Percentiles rank a stretch among this genome's conserved stretches.
These are phyloP conservation scores for Geotrichum australiense DNA, from an alignment of 1,139 yeast genomes.

Conservation along the genomic window DNA sequence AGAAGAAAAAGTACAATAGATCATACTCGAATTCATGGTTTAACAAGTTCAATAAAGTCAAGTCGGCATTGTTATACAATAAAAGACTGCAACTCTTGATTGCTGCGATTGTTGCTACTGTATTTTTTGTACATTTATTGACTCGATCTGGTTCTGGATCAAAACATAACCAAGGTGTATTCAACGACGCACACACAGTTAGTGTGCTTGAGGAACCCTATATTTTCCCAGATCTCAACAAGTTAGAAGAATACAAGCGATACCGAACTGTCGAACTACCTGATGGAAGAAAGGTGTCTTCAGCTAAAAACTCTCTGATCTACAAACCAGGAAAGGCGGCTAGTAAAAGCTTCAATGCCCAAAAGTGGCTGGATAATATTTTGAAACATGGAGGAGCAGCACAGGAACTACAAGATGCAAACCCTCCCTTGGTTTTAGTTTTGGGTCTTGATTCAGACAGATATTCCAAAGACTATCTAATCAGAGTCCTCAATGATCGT, in stretches of 20 bases:
- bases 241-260: constrained; percentile 28
- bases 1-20: constrained; percentile 9
- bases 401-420: constrained; percentile 10
- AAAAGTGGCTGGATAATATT: constrained; percentile 4
- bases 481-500: constrained; percentile 68
- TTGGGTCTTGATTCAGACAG: constrained; percentile 27
- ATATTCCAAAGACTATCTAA: constrained; percentile 28
- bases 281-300: constrained; percentile 25
- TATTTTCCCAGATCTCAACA: constrained; percentile 27
- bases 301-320: constrained; percentile 24
- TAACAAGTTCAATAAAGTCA: constrained; percentile 3
- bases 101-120: constrained; percentile 2
- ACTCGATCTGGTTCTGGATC: background rate
- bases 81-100: constrained; percentile 13
- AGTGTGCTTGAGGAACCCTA: constrained; percentile 22
- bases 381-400: constrained; percentile 5
- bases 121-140: constrained; percentile 2
- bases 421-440: constrained; percentile 25
- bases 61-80: constrained; percentile 11
- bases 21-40: constrained; percentile 3
- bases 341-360: constrained; percentile 8
- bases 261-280: constrained; percentile 25
- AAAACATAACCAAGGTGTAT: constrained; percentile 16
- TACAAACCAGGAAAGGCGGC: constrained; percentile 18
- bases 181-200: constrained; percentile 25